Evolutionary conservation across 305 asterid genomes (phyloP).

Genomic region (Plantago coronopus): DNA sequence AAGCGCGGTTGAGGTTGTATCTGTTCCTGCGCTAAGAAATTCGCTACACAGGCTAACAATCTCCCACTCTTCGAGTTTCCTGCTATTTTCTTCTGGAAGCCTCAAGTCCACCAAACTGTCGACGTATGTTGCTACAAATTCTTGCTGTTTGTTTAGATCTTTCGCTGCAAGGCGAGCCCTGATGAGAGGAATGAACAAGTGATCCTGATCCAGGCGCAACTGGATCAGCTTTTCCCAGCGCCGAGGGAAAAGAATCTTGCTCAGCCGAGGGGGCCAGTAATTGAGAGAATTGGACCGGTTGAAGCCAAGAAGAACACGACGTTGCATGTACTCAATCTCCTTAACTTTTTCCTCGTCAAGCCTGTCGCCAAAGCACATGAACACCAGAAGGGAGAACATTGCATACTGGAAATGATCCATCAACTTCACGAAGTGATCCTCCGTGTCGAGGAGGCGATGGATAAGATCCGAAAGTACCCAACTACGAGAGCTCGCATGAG

Average conservation of each 20-base stretch:
- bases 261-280: conserved; percentile 50
- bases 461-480: conserved; percentile 55
- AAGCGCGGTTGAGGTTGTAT: background rate
- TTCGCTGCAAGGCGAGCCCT: conserved; percentile 43
- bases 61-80: conserved; percentile 39
- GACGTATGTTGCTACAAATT: conserved; percentile 29
- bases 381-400: conserved; percentile 57
- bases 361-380: conserved; percentile 78
- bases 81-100: conserved; percentile 32
- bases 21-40: conserved; percentile 32
- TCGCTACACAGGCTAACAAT: conserved; percentile 44
- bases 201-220: conserved; percentile 40
- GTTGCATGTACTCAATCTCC: conserved; percentile 45
- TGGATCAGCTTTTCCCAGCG: conserved; percentile 48
- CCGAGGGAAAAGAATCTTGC: conserved; percentile 37
- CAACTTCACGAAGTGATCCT: conserved; percentile 25
- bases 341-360: conserved; percentile 45
- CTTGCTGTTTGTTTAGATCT: background rate
- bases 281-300: conserved; percentile 37
- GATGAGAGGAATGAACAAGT: conserved; percentile 46
- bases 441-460: conserved; percentile 25
- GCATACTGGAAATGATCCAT: conserved; percentile 66
- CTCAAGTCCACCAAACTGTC: conserved; percentile 39
- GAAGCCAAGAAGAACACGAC: conserved; percentile 27
- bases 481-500: conserved; percentile 43